Evolutionary conservation across 2,329 filamentous ascomycete species (phyloP).

Genomic region (Colletotrichum godetiae): DNA sequence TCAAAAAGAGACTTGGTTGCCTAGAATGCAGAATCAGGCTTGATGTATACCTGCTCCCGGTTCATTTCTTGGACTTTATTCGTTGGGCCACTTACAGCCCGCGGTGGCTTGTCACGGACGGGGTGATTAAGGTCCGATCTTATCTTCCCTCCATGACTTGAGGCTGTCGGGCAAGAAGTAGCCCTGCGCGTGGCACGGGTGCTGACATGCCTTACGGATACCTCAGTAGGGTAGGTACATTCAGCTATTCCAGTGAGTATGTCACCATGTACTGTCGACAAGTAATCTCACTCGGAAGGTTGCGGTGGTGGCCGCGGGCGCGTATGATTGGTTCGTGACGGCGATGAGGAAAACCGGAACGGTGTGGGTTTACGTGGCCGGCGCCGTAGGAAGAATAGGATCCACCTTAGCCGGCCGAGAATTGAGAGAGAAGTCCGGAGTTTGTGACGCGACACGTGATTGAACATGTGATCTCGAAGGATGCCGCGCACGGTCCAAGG

Average conservation of each 20-base stretch:
- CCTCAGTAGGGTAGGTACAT: too few species aligned
- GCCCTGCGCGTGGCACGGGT: not conserved
- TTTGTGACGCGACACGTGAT: not conserved
- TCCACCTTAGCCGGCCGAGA: not conserved
- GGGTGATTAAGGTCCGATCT: constrained; percentile 12
- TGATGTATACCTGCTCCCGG: not conserved
- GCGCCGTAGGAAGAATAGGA: not conserved
- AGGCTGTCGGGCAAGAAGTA: not conserved
- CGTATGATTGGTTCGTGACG: constrained; percentile 14
- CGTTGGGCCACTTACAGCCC: not conserved
- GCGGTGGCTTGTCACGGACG: not conserved
- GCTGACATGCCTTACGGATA: not conserved
- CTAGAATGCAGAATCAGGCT: not conserved
- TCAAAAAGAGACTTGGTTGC: not conserved
- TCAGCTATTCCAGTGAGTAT: not conserved
- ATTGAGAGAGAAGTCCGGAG: too few species aligned
- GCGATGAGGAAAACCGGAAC: not conserved
- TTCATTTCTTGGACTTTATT: not conserved
- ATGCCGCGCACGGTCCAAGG: not conserved
- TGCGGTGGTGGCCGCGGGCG: not conserved
- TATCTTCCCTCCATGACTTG: not conserved
- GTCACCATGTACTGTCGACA: not conserved
- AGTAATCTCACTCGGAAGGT: not conserved
- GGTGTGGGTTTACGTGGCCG: not conserved
- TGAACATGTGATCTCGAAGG: rapidly evolving